phyloP scores from a whole-genome alignment of 768 basidiomycete species.

The Russula compacta region DNA sequence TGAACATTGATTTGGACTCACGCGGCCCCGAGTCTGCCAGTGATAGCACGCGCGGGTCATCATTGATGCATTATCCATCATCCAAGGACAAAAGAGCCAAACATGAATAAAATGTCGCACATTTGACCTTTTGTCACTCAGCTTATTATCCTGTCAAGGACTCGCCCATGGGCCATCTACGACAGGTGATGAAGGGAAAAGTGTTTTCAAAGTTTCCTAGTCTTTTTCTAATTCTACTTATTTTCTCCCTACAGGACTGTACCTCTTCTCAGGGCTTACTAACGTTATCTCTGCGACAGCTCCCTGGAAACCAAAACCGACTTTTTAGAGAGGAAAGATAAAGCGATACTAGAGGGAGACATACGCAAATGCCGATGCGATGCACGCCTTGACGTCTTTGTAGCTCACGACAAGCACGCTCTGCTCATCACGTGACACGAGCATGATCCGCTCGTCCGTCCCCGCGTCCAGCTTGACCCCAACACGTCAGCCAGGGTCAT shows the following conservation, averaged over 20 bases:
- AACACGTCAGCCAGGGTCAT: neutral
- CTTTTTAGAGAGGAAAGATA: neutral
- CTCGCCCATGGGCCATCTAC: neutral
- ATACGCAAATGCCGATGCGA: slow-evolving; percentile 77
- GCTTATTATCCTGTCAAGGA: neutral
- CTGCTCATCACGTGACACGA: slow-evolving; percentile 91
- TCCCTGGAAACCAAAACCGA: slow-evolving; percentile 5
- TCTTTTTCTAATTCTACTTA: slow-evolving; percentile 21
- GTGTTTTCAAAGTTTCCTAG: slow-evolving; percentile 14
- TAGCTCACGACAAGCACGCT: slow-evolving; percentile 91
- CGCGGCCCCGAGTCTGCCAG: no score
- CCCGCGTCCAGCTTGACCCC: slow-evolving; percentile 77
- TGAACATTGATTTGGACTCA: no score
- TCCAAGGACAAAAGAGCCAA: no score
- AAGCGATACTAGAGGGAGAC: slow-evolving; percentile 23
- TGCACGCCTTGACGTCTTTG: slow-evolving; percentile 80
- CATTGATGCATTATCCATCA: no score
- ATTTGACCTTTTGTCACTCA: neutral
- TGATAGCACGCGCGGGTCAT: no score
- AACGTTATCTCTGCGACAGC: slow-evolving; percentile 13
- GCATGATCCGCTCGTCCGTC: slow-evolving; percentile 89
- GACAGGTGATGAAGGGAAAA: neutral
- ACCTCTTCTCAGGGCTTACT: neutral
- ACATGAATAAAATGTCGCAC: no score
- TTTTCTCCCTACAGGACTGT: slow-evolving; percentile 4